A percentile compares a stretch with the other conserved stretches of the same genome.
Evolutionary conservation across 495 filamentous ascomycete genomes (phyloP).

Genomic region (Halenospora varia): DNA sequence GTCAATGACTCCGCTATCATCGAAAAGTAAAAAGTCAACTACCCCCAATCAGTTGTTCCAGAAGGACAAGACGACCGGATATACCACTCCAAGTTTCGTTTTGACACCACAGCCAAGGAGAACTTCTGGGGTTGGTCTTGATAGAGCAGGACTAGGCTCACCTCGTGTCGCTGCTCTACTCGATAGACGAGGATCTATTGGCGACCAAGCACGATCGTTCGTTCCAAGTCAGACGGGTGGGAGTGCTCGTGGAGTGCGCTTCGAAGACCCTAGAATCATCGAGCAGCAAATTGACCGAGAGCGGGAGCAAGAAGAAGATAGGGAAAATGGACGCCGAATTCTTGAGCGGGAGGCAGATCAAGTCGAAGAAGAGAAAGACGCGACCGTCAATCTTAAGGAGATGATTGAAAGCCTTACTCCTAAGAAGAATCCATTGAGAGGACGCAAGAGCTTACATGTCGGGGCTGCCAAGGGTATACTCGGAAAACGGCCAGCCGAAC

Average conservation of each 20-base stretch:
- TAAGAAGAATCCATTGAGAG: constrained; percentile 63
- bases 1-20: constrained; percentile 19
- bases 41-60: constrained; percentile 48
- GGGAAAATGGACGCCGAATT: constrained; percentile 54
- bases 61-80: constrained; percentile 50
- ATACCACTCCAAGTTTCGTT: constrained; percentile 58
- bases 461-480: constrained; percentile 71
- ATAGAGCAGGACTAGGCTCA: constrained; percentile 72
- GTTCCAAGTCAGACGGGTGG: constrained; percentile 42
- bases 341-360: constrained; percentile 45
- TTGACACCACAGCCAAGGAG: constrained; percentile 58
- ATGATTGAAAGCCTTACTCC: constrained; percentile 76
- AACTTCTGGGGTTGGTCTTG: constrained; percentile 71
- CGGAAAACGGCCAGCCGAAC: constrained; percentile 69
- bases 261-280: constrained; percentile 62
- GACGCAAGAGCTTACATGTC: constrained; percentile 72
- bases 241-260: constrained; percentile 37
- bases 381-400: constrained; percentile 61
- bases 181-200: constrained; percentile 67
- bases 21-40: constrained; percentile 6
- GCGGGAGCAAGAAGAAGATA: constrained; percentile 56
- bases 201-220: constrained; percentile 60
- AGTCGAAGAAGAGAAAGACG: constrained; percentile 50
- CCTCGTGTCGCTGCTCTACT: constrained; percentile 70
- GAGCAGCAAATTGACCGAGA: constrained; percentile 68